These are phyloP conservation scores for Tuber umbilicatum DNA, from an alignment of 495 filamentous ascomycete species.

Conservation along the genomic window DNA sequence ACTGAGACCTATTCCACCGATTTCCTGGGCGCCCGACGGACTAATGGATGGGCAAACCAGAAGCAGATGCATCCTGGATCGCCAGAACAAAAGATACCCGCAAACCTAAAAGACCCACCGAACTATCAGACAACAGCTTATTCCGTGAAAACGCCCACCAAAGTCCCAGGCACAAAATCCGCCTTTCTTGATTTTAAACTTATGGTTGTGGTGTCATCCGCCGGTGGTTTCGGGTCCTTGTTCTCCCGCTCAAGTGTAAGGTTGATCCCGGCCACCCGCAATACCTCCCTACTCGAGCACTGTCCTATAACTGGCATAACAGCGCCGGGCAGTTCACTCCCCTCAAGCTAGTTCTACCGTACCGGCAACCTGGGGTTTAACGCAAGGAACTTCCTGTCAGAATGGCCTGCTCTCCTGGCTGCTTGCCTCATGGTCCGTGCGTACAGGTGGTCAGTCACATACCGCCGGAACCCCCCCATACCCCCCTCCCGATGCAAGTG, in stretches of 20 bases:
- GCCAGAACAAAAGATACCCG: too few species aligned
- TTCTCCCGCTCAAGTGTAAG: too few species aligned
- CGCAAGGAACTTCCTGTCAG: neutral
- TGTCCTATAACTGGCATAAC: neutral
- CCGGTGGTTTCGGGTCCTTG: too few species aligned
- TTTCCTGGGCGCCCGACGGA: too few species aligned
- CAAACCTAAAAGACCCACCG: too few species aligned
- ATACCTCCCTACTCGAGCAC: neutral
- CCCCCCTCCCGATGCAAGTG: neutral
- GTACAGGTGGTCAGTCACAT: neutral
- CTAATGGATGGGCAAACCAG: neutral
- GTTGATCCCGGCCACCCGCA: too few species aligned
- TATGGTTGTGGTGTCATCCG: too few species aligned
- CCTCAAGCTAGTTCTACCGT: neutral
- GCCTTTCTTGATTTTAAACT: too few species aligned
- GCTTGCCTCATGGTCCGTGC: neutral
- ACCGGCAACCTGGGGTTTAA: neutral
- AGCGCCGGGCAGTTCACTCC: neutral
- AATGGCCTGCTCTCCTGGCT: neutral
- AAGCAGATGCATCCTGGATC: neutral
- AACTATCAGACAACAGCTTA: too few species aligned
- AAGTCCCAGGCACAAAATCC: too few species aligned
- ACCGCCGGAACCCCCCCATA: neutral
- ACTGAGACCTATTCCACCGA: too few species aligned
- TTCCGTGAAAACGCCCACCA: too few species aligned